These are phyloP conservation scores for Paxillus rubicundulus DNA, from an alignment of 768 basidiomycete genomes.

Conservation along the genomic window DNA sequence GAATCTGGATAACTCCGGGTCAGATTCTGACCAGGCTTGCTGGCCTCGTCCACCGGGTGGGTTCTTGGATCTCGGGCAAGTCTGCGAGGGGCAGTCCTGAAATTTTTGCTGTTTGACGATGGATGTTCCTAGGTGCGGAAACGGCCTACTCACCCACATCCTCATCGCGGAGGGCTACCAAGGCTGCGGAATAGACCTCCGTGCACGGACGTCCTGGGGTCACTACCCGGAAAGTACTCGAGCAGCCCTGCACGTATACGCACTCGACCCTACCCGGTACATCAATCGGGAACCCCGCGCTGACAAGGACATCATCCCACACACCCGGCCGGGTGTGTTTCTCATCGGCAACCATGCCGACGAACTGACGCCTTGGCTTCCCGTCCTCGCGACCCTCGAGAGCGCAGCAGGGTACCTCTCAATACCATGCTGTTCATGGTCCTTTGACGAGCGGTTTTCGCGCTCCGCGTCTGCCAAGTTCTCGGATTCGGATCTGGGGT, in stretches of 20 bases:
- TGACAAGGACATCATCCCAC: conserved; percentile 14
- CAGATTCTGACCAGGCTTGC: conserved; percentile 40
- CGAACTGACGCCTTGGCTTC: conserved; percentile 94
- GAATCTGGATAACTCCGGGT: neutral
- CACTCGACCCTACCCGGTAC: conserved; percentile 58
- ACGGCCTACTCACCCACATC: conserved; percentile 89
- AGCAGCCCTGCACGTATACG: conserved; percentile 57
- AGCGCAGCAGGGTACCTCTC: conserved; percentile 67
- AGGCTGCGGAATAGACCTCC: conserved; percentile 84
- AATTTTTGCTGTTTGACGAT: neutral
- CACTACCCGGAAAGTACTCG: conserved; percentile 69
- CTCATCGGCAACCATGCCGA: conserved; percentile 96
- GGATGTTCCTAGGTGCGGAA: conserved; percentile 66
- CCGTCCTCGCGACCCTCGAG: conserved; percentile 68
- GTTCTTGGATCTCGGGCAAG: conserved; percentile 86
- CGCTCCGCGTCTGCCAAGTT: conserved; percentile 39
- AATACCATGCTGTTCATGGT: conserved; percentile 92
- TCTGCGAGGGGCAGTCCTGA: neutral
- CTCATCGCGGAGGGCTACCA: conserved; percentile 78
- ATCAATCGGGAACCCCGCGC: neutral
- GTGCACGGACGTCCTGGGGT: conserved; percentile 81
- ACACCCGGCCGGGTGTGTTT: conserved; percentile 53
- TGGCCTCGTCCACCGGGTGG: conserved; percentile 84
- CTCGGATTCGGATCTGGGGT: conserved; percentile 16
- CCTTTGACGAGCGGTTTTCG: conserved; percentile 66